Conservation (phyloP, 202 grass and related monocot species). For the Digitaria exilis region DNA sequence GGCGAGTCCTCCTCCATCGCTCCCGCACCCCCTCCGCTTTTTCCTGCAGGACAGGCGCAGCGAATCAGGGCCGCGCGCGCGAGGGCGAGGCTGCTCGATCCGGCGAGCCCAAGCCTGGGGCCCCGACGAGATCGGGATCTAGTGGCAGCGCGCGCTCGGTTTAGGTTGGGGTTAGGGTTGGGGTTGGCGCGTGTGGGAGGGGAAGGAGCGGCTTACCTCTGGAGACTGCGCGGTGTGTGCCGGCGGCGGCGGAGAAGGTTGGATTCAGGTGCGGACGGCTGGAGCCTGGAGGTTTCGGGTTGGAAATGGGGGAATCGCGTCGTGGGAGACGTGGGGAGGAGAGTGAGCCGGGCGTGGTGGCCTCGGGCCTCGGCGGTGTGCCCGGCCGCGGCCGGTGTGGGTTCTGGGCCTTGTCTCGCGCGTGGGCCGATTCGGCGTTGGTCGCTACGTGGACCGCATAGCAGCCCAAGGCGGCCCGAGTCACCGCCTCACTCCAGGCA, state of each 20-base stretch:
- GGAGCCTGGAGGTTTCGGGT: slow-evolving; percentile 16
- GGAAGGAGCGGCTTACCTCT: slow-evolving; percentile 18
- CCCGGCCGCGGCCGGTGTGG: background rate
- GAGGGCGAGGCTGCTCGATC: background rate
- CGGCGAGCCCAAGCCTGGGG: slow-evolving; percentile 14
- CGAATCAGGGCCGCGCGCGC: background rate
- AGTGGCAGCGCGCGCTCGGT: slow-evolving; percentile 15
- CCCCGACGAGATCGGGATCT: slow-evolving; percentile 44
- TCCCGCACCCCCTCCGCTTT: background rate
- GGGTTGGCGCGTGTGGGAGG: background rate
- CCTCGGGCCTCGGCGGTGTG: background rate
- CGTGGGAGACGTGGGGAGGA: slow-evolving; percentile 3
- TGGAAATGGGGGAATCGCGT: slow-evolving; percentile 37
- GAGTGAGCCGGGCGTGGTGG: background rate
- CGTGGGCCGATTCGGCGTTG: background rate
- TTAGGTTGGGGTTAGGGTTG: no score
- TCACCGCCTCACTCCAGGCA: no score
- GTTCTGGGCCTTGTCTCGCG: background rate
- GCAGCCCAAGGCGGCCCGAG: no score
- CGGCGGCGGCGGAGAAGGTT: slow-evolving; percentile 38
- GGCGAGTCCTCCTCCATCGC: slow-evolving; percentile 71
- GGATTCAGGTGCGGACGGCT: no score
- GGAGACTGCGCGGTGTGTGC: slow-evolving; percentile 1
- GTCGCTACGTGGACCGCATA: background rate
- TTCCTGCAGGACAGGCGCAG: slow-evolving; percentile 4